Evolutionary conservation across 1,284 basidiomycete species (phyloP), one percentile per base, ranked within the genome.

Genomic region (Ceratobasidium sp.): DNA sequence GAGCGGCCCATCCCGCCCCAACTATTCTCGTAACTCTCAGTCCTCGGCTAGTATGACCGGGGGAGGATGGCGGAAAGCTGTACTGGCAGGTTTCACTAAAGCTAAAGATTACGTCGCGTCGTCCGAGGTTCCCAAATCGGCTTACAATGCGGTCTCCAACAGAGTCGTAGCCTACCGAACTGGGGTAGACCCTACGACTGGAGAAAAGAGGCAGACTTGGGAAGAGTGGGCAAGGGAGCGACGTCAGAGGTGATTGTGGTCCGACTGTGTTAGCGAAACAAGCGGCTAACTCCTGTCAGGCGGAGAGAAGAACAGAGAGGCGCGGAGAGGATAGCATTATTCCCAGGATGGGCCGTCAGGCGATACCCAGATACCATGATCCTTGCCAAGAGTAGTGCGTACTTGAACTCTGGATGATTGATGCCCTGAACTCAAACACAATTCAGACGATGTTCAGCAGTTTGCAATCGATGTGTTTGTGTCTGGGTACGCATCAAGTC

Each of bases 391-490:
- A 17, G 60, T 35, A 76, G 71, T 66, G 63, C 8, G 63, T 28
- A 23, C 8, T 61, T 45, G 13, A 42, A 15, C 10, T 17, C 23
- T 8, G 1, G 6, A 15, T 17, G 10, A 7, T 28, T 31, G 37
- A 31, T 49, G 53, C 47, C n/a, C 1, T 58, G 39, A 15, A 31
- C 65, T 63, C 49, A 63, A 28, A 28, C 20, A 8, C n/a, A n/a
- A 8, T 39, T 17, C 61, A 68, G 75, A 45, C 3, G 58, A 74
- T 26, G 33, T 74, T 39, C 71, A 54, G 13, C 79, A 84, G 1
- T 95, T 94, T 80, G 89, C 91, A 68, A 83, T 95, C 10, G 89
- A 92, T 63, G 84, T 94, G 0, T 92, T 89, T 68, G 86, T 94
- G 1, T 93, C 93, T 28, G 94, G 94, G 0, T 94, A 89, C 80